A percentile compares a stretch with the other conserved stretches of the same genome.
Conservation (phyloP, 2,329 filamentous ascomycete species). For the Stenocarpella maydis region DNA sequence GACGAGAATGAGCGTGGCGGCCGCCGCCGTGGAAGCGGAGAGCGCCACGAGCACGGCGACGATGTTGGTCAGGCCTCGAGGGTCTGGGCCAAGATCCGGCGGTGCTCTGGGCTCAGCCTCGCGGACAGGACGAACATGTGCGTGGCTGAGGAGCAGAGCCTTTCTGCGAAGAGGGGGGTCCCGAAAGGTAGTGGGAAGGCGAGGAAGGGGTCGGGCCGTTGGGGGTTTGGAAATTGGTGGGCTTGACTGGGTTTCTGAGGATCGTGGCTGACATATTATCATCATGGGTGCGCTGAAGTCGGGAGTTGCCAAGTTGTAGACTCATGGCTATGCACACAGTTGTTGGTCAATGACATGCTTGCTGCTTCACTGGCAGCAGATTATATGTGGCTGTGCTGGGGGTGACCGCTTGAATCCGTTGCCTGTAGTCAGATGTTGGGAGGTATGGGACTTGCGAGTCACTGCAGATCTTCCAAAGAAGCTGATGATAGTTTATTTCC, state of each 20-base stretch:
- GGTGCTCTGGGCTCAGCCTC: constrained; percentile 33
- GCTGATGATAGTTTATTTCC: no score
- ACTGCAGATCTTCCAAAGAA: neutral
- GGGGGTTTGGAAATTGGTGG: constrained; percentile 35
- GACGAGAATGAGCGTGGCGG: constrained; percentile 4
- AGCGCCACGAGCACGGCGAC: neutral
- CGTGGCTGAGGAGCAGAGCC: constrained; percentile 5
- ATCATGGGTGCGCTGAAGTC: neutral
- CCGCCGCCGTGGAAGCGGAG: constrained; percentile 33
- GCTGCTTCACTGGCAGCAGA: neutral
- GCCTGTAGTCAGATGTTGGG: neutral
- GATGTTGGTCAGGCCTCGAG: constrained; percentile 24
- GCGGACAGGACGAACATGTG: constrained; percentile 32
- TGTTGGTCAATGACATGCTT: neutral
- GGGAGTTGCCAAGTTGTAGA: neutral
- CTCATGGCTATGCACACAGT: neutral
- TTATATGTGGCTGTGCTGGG: neutral
- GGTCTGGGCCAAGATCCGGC: constrained; percentile 33
- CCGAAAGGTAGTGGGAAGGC: constrained; percentile 16
- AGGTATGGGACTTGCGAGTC: neutral
- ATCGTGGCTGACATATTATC: neutral
- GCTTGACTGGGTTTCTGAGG: constrained; percentile 11
- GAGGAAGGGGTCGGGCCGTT: constrained; percentile 29
- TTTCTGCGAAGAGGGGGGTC: constrained; percentile 22
- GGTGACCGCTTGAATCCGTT: no score